Evolutionary conservation across 495 filamentous ascomycete genomes (phyloP), one percentile per base, ranked within the genome.

Genomic region (Apiosordaria backusii): DNA sequence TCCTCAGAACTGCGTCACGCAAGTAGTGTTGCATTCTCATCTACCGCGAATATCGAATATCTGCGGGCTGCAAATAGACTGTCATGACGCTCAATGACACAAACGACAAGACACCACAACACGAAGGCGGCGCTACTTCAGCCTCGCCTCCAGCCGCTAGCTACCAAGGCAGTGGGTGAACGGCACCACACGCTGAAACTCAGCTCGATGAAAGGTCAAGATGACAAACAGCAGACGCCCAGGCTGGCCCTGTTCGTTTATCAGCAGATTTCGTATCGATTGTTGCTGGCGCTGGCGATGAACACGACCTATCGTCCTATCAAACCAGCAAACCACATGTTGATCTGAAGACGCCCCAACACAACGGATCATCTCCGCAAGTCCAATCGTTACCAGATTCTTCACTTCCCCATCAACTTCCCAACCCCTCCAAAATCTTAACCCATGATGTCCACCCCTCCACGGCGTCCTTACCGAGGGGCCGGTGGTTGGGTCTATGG

Each of bases 401-500:
- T 45, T 45, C 52, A 55, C 52, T 55, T 45, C 24, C 26, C n/a
- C 10, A 27, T 61, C 27, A 19, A 16, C 13, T 45, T 27, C 59
- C 59, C 25, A 61, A 61, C 59, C 59, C 59, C 59, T 61, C 59
- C 59, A 61, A 19, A 10, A 19, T 27, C 59, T 45, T 40, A 21
- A 15, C n/a, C 59, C 18, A 27, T 45, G n/a, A 61, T 45, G n/a
- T 25, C 57, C 21, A 10, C 57, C 26, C 59, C 59, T 61, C 59
- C 59, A 19, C 59, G 59, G 59, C 26, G 24, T 10, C 21, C 29
- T 61, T 61, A 61, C 59, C 59, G 26, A 27, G 59, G 26, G 59
- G 26, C 59, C 59, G 59, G 26, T 61, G 59, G 24, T 61, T 61
- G 24, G 29, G 59, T 61, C 59, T 61, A 61, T 61, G 19, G 18